Evolutionary conservation across 1,284 basidiomycete species (phyloP).

Genomic region (Paramarasmius palmivorus): DNA sequence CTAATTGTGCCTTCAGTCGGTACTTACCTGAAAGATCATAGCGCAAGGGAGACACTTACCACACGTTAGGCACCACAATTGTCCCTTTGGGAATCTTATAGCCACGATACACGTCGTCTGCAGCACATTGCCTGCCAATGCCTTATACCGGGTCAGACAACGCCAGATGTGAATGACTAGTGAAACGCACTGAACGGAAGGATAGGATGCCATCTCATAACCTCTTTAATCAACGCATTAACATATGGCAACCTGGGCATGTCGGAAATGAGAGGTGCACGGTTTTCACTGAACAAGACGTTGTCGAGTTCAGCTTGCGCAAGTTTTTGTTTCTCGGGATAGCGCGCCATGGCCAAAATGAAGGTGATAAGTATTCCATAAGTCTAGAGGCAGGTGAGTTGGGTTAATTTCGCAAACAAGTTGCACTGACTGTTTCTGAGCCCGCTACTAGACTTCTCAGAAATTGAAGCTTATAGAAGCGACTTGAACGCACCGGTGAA

Average conservation of each 20-base stretch:
- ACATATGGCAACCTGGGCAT: constrained; percentile 19
- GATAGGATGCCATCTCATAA: constrained; percentile 10
- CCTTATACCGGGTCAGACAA: neutral
- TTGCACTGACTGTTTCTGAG: constrained; percentile 19
- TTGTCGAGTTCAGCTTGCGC: constrained; percentile 21
- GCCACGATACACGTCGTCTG: constrained; percentile 7
- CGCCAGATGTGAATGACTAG: neutral
- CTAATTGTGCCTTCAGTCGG: neutral
- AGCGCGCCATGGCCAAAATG: constrained; percentile 25
- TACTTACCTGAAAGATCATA: neutral
- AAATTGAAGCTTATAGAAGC: neutral
- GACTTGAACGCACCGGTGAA: constrained; percentile 22
- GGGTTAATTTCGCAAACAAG: neutral
- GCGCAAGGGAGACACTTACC: constrained; percentile 3
- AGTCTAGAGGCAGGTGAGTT: constrained; percentile 17
- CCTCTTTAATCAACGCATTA: constrained; percentile 17
- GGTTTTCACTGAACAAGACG: neutral
- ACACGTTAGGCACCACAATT: constrained; percentile 12
- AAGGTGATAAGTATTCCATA: constrained; percentile 26
- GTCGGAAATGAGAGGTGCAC: constrained; percentile 19
- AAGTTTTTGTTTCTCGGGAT: constrained; percentile 22
- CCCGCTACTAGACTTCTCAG: constrained; percentile 18
- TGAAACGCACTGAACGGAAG: neutral
- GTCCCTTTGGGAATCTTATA: constrained; percentile 10
- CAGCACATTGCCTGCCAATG: constrained; percentile 1